Percentiles rank a stretch among this genome's conserved stretches.
Evolutionary conservation across 2,329 filamentous ascomycete genomes (phyloP).

Genomic region (Cladosporium sphaerospermum): DNA sequence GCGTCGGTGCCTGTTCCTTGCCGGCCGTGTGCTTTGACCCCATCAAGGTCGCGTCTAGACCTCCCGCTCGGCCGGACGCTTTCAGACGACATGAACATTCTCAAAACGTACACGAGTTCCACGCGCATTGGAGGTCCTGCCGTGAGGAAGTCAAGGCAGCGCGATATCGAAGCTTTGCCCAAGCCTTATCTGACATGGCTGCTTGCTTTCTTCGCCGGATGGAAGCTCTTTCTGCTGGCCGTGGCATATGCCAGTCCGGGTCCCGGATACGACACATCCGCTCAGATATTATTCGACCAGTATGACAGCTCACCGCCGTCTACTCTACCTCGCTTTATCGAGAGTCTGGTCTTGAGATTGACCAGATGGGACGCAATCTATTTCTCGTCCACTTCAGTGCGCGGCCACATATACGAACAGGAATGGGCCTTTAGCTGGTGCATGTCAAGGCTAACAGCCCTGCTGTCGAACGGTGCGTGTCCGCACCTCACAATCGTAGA

Average conservation of each 20-base stretch:
- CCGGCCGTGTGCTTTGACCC: too few relatives aligned
- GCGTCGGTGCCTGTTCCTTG: too few relatives aligned
- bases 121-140: constrained; percentile 10
- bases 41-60: too few relatives aligned
- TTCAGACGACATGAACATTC: neutral
- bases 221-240: constrained; percentile 62
- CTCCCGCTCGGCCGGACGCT: too few relatives aligned
- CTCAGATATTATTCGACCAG: constrained; percentile 44
- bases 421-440: constrained; percentile 75
- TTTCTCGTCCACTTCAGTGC: constrained; percentile 56
- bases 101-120: constrained; percentile 7
- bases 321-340: constrained; percentile 16
- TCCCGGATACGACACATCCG: constrained; percentile 73
- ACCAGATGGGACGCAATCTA: constrained; percentile 80
- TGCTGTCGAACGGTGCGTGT: constrained; percentile 37
- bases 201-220: constrained; percentile 46
- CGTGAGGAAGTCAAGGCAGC: neutral
- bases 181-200: constrained; percentile 14
- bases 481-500: constrained; percentile 8
- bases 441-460: constrained; percentile 42
- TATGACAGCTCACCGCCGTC: constrained; percentile 13
- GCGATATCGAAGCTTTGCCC: neutral
- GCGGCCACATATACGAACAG: constrained; percentile 69
- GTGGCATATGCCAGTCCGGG: constrained; percentile 54
- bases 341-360: constrained; percentile 49